These are phyloP conservation scores for Lepraria neglecta DNA, from an alignment of 495 filamentous ascomycete species.

Conservation along the genomic window DNA sequence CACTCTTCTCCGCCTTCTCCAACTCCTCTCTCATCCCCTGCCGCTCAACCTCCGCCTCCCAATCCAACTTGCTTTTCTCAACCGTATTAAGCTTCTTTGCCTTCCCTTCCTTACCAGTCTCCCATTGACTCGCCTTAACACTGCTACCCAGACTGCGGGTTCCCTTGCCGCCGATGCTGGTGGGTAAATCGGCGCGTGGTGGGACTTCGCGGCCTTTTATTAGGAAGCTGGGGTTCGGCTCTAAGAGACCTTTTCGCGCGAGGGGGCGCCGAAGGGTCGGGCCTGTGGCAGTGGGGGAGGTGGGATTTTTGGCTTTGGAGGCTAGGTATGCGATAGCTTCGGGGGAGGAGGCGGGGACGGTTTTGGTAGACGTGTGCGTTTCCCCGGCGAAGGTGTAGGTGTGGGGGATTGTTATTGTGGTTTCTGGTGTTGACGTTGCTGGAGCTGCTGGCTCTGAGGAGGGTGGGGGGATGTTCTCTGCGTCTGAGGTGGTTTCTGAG, in stretches of 20 bases:
- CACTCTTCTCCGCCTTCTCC: slow-evolving; percentile 72
- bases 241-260: slow-evolving; percentile 71
- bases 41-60: slow-evolving; percentile 88
- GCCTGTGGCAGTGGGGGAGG: slow-evolving; percentile 33
- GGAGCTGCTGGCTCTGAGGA: background rate
- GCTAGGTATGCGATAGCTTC: slow-evolving; percentile 74
- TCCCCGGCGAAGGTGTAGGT: slow-evolving; percentile 91
- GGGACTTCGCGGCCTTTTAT: slow-evolving; percentile 33
- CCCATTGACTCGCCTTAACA: slow-evolving; percentile 22
- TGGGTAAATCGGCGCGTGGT: slow-evolving; percentile 20
- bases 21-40: slow-evolving; percentile 91
- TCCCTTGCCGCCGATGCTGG: slow-evolving; percentile 44
- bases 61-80: slow-evolving; percentile 91
- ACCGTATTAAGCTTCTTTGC: slow-evolving; percentile 85
- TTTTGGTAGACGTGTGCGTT: slow-evolving; percentile 72
- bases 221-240: slow-evolving; percentile 53
- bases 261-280: slow-evolving; percentile 56
- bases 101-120: slow-evolving; percentile 29
- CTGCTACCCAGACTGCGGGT: slow-evolving; percentile 16
- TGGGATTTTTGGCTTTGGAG: slow-evolving; percentile 40
- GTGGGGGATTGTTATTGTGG: slow-evolving; percentile 75
- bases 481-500: slow-evolving; percentile 17
- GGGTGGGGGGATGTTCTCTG: slow-evolving; percentile 10
- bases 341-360: slow-evolving; percentile 69
- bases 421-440: slow-evolving; percentile 27